These are phyloP conservation scores for Chlorella sp. DNA, from an alignment of 139 green algal species.

Conservation along the genomic window DNA sequence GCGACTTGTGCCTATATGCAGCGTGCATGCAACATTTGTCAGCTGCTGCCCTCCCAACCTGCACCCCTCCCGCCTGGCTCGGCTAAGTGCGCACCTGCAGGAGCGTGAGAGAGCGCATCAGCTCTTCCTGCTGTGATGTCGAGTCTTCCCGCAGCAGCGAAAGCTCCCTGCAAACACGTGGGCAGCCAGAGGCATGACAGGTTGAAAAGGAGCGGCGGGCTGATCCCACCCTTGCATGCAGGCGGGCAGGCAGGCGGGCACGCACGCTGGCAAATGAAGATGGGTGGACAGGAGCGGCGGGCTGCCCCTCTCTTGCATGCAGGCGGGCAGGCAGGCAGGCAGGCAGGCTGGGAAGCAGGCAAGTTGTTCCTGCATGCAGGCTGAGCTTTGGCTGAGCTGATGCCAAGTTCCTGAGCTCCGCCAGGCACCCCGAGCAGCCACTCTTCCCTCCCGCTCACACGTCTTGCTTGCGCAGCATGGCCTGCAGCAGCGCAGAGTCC, in stretches of 20 bases:
- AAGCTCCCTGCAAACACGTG: slow-evolving; percentile 9
- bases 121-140: slow-evolving; percentile 30
- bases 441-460: not conserved
- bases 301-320: too few species aligned
- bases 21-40: not conserved
- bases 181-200: not conserved
- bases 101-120: slow-evolving; percentile 31
- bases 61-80: not conserved
- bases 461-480: slow-evolving; percentile 42
- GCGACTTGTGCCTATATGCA: not conserved
- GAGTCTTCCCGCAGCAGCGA: slow-evolving; percentile 29
- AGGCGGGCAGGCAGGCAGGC: too few species aligned
- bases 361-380: too few species aligned
- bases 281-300: too few species aligned
- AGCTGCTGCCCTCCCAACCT: not conserved
- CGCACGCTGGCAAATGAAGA: not conserved
- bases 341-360: not conserved
- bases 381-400: too few species aligned
- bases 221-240: too few species aligned
- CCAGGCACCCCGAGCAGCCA: too few species aligned
- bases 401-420: too few species aligned
- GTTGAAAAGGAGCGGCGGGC: too few species aligned
- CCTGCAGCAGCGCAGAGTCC: slow-evolving; percentile 22
- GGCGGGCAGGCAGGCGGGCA: too few species aligned
- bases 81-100: not conserved